Evolutionary conservation across 208 protist genomes (phyloP), one percentile per base, ranked within the genome.

Genomic region (Tetramitus jugosus): DNA sequence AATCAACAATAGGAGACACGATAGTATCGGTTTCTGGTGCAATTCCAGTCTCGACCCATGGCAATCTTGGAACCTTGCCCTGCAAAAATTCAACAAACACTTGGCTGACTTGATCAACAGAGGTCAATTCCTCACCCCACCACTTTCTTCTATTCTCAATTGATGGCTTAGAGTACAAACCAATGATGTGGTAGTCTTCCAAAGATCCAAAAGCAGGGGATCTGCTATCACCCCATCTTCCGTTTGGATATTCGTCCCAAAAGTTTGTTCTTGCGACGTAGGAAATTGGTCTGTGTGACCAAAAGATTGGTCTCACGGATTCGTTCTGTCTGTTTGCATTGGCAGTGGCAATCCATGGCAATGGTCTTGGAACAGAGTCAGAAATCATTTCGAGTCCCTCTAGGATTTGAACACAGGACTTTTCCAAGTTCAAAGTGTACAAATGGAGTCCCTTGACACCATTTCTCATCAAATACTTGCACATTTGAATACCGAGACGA

Each of bases 401-500:
- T 1, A 95, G 37, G 52, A 94, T 87, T 35, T 85, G 42, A 17
- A 82, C 84, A 10, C 91, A 76, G 26, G 78, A 71, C 42, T 84
- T 84, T 77, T 98, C 94, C 6, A 91, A 84, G 82, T 97, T 97
- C 64, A 98, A 82, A 23, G 93, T 97, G 84, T 96, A 97, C 53
- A 97, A 93, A 80, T 97, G 94, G 39, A 97, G 52, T 46, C 93
- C 93, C 0, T 69, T 60, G 6, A 87, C 84, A 35, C 92, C 94
- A 29, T 71, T 75, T 4, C 39, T 78, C 26, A 94, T 60, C 1
- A 98, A 83, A 61, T 86, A 35, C 43, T 83, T 75, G 76, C 90
- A 90, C 79, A 97, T 94, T 8, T 90, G 56, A 14, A 88, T 76
- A 40, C 81, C 86, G 1, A 89, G 81, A 69, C 82, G 33, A 23